These are phyloP conservation scores for Hypoxylon perforatum DNA, from an alignment of 495 filamentous ascomycete species.

Conservation along the genomic window DNA sequence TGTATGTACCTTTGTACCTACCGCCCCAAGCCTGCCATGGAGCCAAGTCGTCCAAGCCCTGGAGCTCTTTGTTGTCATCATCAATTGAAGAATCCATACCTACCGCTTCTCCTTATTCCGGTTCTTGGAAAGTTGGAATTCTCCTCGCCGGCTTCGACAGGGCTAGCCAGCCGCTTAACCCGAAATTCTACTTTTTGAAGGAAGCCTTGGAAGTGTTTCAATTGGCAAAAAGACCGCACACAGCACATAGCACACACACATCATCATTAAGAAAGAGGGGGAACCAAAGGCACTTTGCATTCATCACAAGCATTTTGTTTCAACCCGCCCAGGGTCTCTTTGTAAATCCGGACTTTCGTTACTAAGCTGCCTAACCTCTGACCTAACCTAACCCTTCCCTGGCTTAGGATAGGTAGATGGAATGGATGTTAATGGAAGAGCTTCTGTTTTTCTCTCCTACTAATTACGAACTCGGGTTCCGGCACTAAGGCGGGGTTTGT, in stretches of 20 bases:
- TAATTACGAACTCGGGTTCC: not conserved
- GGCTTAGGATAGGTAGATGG: not conserved
- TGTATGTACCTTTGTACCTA: constrained; percentile 7
- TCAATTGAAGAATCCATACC: constrained; percentile 4
- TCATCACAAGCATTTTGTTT: constrained; percentile 23
- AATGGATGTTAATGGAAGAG: not conserved
- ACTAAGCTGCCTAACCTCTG: constrained; percentile 1
- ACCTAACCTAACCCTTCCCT: too few relatives aligned
- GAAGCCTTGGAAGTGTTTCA: too few relatives aligned
- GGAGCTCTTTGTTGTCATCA: constrained; percentile 21
- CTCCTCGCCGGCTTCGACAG: too few relatives aligned
- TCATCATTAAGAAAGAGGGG: too few relatives aligned
- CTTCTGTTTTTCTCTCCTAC: constrained; percentile 4
- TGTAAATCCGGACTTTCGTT: constrained; percentile 4
- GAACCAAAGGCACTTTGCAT: constrained; percentile 7
- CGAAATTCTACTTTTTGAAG: too few relatives aligned
- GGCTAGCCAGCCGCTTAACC: too few relatives aligned
- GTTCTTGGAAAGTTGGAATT: not conserved
- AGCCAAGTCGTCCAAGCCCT: not conserved
- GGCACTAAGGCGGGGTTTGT: constrained; percentile 37
- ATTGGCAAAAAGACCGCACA: too few relatives aligned
- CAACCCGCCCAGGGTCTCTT: constrained; percentile 6
- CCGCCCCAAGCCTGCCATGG: not conserved
- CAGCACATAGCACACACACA: too few relatives aligned
- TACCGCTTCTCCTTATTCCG: constrained; percentile 25